Conservation (phyloP, 495 filamentous ascomycete genomes). For the Copromyces sp. region DNA sequence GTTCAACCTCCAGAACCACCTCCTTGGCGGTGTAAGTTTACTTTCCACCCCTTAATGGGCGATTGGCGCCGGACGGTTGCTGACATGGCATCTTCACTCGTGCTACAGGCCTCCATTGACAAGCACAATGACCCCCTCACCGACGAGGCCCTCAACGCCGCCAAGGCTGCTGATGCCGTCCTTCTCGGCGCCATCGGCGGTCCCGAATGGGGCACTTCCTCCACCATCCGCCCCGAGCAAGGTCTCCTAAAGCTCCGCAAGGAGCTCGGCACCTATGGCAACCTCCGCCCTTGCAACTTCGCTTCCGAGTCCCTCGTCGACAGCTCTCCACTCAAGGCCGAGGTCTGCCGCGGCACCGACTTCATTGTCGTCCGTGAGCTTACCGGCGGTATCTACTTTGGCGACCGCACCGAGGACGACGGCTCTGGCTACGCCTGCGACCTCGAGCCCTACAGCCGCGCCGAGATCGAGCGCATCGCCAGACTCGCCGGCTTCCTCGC, state of each 20-base stretch:
- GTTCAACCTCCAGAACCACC: constrained; percentile 88
- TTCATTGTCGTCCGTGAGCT: constrained; percentile 94
- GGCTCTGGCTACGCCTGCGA: constrained; percentile 72
- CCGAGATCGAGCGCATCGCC: constrained; percentile 84
- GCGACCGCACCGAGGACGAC: constrained; percentile 80
- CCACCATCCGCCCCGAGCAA: constrained; percentile 83
- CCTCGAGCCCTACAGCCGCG: constrained; percentile 79
- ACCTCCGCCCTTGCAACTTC: constrained; percentile 96
- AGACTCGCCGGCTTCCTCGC: constrained; percentile 78
- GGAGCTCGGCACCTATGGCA: constrained; percentile 88
- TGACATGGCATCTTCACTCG: background rate
- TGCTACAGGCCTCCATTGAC: constrained; percentile 72
- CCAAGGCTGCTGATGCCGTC: constrained; percentile 84
- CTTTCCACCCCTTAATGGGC: background rate
- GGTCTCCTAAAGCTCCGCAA: constrained; percentile 90
- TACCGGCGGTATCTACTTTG: constrained; percentile 96
- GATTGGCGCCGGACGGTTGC: background rate
- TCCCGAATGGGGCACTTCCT: constrained; percentile 87
- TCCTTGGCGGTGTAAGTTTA: constrained; percentile 79
- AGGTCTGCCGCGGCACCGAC: constrained; percentile 78
- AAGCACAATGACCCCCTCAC: constrained; percentile 68
- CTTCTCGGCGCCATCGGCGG: constrained; percentile 93
- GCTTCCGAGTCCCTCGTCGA: constrained; percentile 81
- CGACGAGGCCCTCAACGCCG: constrained; percentile 72
- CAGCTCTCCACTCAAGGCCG: constrained; percentile 77